Percentiles rank a stretch among this genome's conserved stretches.
Conservation (phyloP, 108 stramenopile genomes). For the Conticribra guillardii region DNA sequence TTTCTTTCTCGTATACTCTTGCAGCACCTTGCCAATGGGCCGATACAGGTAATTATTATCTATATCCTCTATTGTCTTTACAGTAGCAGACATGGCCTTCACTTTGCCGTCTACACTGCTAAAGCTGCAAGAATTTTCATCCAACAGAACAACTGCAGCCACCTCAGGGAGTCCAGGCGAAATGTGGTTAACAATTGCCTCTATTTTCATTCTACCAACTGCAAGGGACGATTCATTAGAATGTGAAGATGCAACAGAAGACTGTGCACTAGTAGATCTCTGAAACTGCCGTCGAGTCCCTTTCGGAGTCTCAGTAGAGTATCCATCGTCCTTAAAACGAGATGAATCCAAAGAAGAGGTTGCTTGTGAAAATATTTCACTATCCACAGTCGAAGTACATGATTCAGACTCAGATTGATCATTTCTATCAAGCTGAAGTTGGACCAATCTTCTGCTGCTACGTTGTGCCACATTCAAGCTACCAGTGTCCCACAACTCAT, state of each 20-base stretch:
- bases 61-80: slow-evolving; percentile 16
- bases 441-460: no score
- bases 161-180: slow-evolving; percentile 33
- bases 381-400: no score
- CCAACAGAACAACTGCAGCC: slow-evolving; percentile 20
- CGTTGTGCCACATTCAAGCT: no score
- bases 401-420: no score
- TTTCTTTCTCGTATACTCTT: slow-evolving; percentile 21
- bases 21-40: slow-evolving; percentile 29
- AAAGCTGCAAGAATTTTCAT: slow-evolving; percentile 10
- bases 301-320: no score
- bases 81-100: slow-evolving; percentile 14
- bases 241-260: neutral
- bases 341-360: no score
- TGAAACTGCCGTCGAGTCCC: no score
- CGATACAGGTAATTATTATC: slow-evolving; percentile 32
- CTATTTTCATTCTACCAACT: slow-evolving; percentile 20
- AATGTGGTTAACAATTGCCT: slow-evolving; percentile 25
- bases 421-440: no score
- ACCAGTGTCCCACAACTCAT: no score
- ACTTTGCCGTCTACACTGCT: slow-evolving; percentile 4
- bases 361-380: no score
- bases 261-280: no score
- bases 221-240: neutral
- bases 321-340: no score